Evolutionary conservation across 495 filamentous ascomycete genomes (phyloP).

Genomic region (Penicillium robsamsonii): DNA sequence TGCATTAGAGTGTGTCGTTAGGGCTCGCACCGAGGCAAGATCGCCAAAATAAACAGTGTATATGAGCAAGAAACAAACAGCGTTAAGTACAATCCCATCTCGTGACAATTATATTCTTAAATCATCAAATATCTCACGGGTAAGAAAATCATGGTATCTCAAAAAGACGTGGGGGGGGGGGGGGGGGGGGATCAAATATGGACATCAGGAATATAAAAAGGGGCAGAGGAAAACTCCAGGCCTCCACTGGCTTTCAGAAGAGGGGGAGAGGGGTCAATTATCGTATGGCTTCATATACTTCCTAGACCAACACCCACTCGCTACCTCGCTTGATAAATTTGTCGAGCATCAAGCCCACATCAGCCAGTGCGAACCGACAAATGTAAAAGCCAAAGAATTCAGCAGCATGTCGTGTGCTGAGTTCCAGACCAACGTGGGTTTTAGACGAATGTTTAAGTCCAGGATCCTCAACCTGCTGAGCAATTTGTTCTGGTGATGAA

Average conservation of each 20-base stretch:
- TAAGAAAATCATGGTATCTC: constrained; percentile 35
- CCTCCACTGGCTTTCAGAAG: background rate
- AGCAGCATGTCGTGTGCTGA: constrained; percentile 88
- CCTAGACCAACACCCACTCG: constrained; percentile 79
- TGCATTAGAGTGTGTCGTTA: background rate
- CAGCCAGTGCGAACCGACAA: constrained; percentile 86
- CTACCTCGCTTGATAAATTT: constrained; percentile 96
- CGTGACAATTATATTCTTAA: constrained; percentile 31
- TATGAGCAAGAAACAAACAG: constrained; percentile 12
- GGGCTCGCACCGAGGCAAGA: background rate
- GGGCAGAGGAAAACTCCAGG: constrained; percentile 1
- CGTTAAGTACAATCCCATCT: constrained; percentile 21
- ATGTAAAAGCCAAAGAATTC: constrained; percentile 98
- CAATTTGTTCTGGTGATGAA: constrained; percentile 79
- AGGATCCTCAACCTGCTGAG: constrained; percentile 91
- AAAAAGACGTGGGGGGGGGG: constrained; percentile 32
- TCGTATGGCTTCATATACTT: constrained; percentile 14
- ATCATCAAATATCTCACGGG: constrained; percentile 25
- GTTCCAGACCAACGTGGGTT: constrained; percentile 90
- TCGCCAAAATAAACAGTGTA: constrained; percentile 6
- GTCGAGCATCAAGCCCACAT: constrained; percentile 83
- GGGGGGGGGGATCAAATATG: constrained; percentile 21
- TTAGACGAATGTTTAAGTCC: constrained; percentile 77
- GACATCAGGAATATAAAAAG: constrained; percentile 26
- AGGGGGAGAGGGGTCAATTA: background rate